Evolutionary conservation across 108 stramenopile species (phyloP), one percentile per base, ranked within the genome.

Genomic region (Stephanodiscus triporus): DNA sequence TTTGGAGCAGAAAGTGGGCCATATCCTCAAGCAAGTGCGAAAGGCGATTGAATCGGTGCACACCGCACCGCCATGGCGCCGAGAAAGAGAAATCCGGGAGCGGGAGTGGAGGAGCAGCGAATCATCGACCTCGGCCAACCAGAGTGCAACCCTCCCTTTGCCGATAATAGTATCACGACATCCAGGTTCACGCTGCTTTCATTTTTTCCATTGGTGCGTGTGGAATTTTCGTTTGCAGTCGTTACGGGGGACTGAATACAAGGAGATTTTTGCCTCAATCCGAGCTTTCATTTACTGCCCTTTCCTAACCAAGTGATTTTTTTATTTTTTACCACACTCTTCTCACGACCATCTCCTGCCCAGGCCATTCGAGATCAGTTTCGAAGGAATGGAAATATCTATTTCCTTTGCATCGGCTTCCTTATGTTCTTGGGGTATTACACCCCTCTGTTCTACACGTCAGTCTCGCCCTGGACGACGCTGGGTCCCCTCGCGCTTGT

Each of bases 391-490:
- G 98, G 96, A 20, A 99, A 99, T 76, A 57, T 98, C 68, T 99
- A 99, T 75, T 99, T 99, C 83, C 73, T 99, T 11, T 77, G 91
- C 67, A 94, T 99, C 22, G 93, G 95, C 13, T 45, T 87, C 48
- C 87, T 99, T 61, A 98, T 98, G 98, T 80, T 94, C 37, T 23
- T 98, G 9, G 99, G 99, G 24, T 85, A 77, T 17, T 97, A 96
- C 81, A 88, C 91, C 9, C 36, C 66, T 61, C 55, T 96, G 16
- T 93, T 92, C 73, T 68, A 85, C n/a, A 94, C 97, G 1, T 92
- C 97, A 7, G 84, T 98, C 70, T 78, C 78, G 13, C 96, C 99
- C 16, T 98, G 84, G 85, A 95, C 96, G n/a, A 99, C 97, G 1
- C 74, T 97, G 24, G 89, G 95, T 20, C 97, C 97, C 7, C 82